Base-by-base conservation (phyloP, 768 basidiomycete species). In the Postia placenta region DNA sequence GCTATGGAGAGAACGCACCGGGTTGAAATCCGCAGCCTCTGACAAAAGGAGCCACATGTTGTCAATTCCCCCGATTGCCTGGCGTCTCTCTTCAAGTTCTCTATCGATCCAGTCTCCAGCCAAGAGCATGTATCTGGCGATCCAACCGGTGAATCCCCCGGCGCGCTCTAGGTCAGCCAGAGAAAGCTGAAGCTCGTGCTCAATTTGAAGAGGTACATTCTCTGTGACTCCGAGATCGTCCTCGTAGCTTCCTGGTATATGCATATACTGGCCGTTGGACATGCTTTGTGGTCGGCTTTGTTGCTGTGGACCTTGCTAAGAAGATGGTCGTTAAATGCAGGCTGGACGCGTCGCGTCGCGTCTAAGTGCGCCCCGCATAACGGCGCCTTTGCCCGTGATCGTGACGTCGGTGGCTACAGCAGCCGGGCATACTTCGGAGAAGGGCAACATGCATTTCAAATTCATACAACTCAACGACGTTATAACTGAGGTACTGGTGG, bases 31-130 rank as follows among this genome's bases (percentile, higher is more conserved):
- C 9, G 59, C 52, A 11, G 48, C 35, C 20, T 58, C 56, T 3
- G 50, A 26, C 36, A 60, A 35, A 27, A 60, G 42, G 33, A 60
- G 39, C 56, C 56, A 60, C 39, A 58, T 33, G 28, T 58, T 54
- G 53, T 60, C 59, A 4, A 60, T 52, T 14, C 59, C 59, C 1
- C 56, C 59, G n/a, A 60, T 60, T 22, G 45, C 51, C 41, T 56
- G 50, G 17, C 46, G 45, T 22, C 59, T 48, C 42, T 58, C 56
- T 3, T 49, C 48, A 2, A 50, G 35, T 26, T 60, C 56, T 1
- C 37, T 41, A 33, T 53, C 48, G 23, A 60, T 46, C 42, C 50
- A 41, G 27, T 55, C 44, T 2, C 48, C 56, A 28, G 48, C 47
- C 2, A 38, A 36, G 3, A 49, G 33, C 19, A 55, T 26, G 19